Evolutionary conservation across 306 rosid species (phyloP).

Genomic region (Erythrophleum fordii): DNA sequence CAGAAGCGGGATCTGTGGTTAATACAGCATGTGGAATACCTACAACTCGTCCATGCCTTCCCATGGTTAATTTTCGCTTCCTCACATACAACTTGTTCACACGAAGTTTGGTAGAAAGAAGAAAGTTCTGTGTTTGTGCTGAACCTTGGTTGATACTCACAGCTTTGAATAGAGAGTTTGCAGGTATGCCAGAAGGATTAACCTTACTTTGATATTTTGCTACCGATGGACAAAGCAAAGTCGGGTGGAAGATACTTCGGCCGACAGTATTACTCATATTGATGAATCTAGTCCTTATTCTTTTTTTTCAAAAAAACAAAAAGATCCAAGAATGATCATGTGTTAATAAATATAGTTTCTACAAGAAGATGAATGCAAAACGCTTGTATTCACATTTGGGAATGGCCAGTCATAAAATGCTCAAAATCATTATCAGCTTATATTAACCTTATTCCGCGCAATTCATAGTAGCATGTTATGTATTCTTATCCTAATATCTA

Average conservation of each 20-base stretch:
- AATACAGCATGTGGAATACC: constrained; percentile 66
- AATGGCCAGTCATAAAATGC: neutral
- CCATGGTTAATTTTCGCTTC: constrained; percentile 59
- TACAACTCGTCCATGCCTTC: constrained; percentile 40
- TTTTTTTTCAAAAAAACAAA: constrained; percentile 17
- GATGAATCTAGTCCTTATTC: constrained; percentile 46
- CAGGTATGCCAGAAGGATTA: constrained; percentile 59
- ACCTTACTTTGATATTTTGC: constrained; percentile 66
- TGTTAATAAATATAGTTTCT: neutral
- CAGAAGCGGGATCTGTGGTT: constrained; percentile 59
- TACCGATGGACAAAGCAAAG: constrained; percentile 55
- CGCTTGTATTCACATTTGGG: neutral
- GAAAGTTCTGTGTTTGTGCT: constrained; percentile 48
- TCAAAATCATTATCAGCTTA: neutral
- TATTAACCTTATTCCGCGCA: neutral
- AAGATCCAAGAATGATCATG: constrained; percentile 33
- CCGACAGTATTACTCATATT: constrained; percentile 75
- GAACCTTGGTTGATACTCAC: constrained; percentile 55
- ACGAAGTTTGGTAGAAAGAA: constrained; percentile 58
- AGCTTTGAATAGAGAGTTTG: constrained; percentile 59
- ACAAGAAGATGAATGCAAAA: constrained; percentile 19
- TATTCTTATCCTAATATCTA: neutral
- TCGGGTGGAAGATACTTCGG: constrained; percentile 69
- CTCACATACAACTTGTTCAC: constrained; percentile 56
- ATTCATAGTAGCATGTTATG: neutral